Conservation (phyloP, 2,329 filamentous ascomycete genomes). For the Fonsecaea multimorphosa region DNA sequence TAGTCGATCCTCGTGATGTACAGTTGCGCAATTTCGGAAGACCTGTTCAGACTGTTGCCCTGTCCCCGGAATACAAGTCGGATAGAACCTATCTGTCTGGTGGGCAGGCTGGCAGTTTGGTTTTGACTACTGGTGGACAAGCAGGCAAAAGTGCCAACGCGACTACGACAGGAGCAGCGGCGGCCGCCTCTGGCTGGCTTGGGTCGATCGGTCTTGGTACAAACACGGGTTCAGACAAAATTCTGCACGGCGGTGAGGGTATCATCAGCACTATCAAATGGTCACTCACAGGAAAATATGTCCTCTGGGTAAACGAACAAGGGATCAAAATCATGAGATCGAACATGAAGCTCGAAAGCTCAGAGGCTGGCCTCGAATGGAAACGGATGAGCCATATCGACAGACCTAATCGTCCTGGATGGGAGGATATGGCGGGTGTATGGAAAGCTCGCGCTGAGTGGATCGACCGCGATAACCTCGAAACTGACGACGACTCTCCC, state of each 20-base stretch:
- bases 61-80: slow-evolving; percentile 93
- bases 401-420: slow-evolving; percentile 80
- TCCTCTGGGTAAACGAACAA: slow-evolving; percentile 94
- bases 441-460: slow-evolving; percentile 94
- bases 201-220: slow-evolving; percentile 81
- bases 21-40: slow-evolving; percentile 90
- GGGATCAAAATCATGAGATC: slow-evolving; percentile 98
- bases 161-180: slow-evolving; percentile 84
- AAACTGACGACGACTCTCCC: slow-evolving; percentile 66
- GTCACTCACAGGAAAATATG: slow-evolving; percentile 89
- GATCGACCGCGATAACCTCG: slow-evolving; percentile 85
- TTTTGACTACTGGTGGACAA: slow-evolving; percentile 82
- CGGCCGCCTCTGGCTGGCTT: slow-evolving; percentile 87
- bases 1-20: slow-evolving; percentile 88
- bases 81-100: slow-evolving; percentile 91
- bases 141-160: slow-evolving; percentile 80
- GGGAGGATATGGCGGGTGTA: slow-evolving; percentile 95
- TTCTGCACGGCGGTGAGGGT: slow-evolving; percentile 91
- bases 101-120: slow-evolving; percentile 82
- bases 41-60: slow-evolving; percentile 85
- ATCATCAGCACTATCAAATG: slow-evolving; percentile 91
- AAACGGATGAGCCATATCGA: slow-evolving; percentile 92
- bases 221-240: slow-evolving; percentile 80
- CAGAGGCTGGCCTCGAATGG: slow-evolving; percentile 84
- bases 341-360: slow-evolving; percentile 77